Percentiles rank a stretch among this genome's conserved stretches.
Conservation (phyloP, 441 rosid genomes). For the Rhodomyrtus psidioides region DNA sequence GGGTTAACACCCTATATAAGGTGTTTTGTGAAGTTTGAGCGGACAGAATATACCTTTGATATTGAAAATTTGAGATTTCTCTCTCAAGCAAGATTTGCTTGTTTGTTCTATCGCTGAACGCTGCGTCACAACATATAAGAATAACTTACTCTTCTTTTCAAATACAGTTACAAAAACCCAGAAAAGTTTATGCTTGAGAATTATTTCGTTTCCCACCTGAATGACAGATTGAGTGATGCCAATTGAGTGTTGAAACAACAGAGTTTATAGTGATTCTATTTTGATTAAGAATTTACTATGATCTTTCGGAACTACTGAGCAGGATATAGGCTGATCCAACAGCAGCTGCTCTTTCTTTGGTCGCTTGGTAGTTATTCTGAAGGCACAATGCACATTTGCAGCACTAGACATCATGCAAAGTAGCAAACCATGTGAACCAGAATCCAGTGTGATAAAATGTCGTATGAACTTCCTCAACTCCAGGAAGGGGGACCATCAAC, state of each 20-base stretch:
- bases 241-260: fast-evolving
- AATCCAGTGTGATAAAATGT: not conserved
- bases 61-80: no score
- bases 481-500: not conserved
- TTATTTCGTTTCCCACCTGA: not conserved
- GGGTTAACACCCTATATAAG: no score
- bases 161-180: not conserved
- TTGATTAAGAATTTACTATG: no score
- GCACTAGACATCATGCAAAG: not conserved
- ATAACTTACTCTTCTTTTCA: not conserved
- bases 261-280: no score
- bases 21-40: no score
- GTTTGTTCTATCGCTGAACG: no score
- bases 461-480: not conserved
- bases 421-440: no score
- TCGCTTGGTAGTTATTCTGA: not conserved
- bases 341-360: not conserved
- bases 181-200: not conserved
- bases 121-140: no score
- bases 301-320: no score
- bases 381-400: not conserved
- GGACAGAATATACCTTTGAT: no score
- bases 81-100: no score
- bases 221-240: not conserved
- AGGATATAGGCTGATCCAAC: no score